phyloP scores from a whole-genome alignment of 116 monocot species.

The Zostera marina region DNA sequence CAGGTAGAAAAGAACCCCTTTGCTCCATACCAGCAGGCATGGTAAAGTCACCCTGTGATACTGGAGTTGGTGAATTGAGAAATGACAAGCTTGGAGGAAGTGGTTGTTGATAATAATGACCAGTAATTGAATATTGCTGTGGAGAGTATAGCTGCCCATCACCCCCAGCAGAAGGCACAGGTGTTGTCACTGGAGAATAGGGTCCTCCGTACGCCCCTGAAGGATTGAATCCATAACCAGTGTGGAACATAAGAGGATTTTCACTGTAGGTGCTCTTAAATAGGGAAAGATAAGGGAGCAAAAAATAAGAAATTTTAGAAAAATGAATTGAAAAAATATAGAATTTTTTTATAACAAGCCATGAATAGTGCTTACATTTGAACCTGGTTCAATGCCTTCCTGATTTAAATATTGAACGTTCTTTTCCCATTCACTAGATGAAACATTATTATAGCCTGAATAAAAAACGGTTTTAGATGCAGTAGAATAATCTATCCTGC shows the following conservation, averaged over 20 bases:
- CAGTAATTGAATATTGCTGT: constrained; percentile 53
- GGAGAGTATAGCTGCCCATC: constrained; percentile 59
- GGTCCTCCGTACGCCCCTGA: constrained; percentile 65
- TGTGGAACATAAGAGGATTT: constrained; percentile 53
- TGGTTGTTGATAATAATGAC: constrained; percentile 63
- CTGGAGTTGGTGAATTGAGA: constrained; percentile 38
- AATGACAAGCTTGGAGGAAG: constrained; percentile 38
- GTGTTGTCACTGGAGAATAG: constrained; percentile 70
- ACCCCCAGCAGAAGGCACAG: constrained; percentile 46
- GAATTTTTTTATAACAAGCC: not conserved
- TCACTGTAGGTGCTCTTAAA: constrained; percentile 71
- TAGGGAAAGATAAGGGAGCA: constrained; percentile 8
- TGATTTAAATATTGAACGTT: constrained; percentile 37
- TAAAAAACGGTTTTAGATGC: not conserved
- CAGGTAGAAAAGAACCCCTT: constrained; percentile 36
- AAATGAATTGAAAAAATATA: not conserved
- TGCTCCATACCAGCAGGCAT: constrained; percentile 23
- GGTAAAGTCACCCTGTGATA: constrained; percentile 36
- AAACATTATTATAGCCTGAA: constrained; percentile 61
- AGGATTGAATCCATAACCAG: constrained; percentile 61
- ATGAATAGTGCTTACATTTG: constrained; percentile 38
- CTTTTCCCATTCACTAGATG: constrained; percentile 47
- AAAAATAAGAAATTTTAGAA: constrained; percentile 5
- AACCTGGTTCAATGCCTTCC: constrained; percentile 39
- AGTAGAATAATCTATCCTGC: not conserved